Conservation (phyloP, 768 basidiomycete genomes). For the Calocybe gangraenosa region DNA sequence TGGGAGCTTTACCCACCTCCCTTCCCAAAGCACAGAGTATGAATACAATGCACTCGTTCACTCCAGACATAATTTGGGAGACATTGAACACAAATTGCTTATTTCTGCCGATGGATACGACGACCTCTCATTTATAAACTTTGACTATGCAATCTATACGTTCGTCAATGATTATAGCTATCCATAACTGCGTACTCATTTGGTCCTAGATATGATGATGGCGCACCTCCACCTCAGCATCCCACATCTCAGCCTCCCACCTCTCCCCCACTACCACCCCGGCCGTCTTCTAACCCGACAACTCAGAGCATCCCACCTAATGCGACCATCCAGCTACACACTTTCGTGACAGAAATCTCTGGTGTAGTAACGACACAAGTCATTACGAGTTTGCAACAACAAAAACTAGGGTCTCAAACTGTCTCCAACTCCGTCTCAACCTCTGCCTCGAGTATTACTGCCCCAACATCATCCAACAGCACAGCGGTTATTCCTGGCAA, state of each 20-base stretch:
- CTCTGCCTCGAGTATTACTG: not conserved
- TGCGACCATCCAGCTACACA: not conserved
- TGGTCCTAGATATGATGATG: constrained; percentile 3
- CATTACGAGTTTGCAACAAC: not conserved
- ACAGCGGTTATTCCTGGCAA: not conserved
- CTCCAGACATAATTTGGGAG: constrained; percentile 21
- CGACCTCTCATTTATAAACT: constrained; percentile 29
- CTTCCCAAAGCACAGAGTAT: constrained; percentile 19
- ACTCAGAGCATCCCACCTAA: not conserved
- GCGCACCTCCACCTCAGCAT: not conserved
- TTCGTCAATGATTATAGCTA: constrained; percentile 15
- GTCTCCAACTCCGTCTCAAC: not conserved
- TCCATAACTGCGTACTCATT: not conserved
- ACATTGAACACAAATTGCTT: constrained; percentile 25
- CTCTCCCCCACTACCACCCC: not conserved
- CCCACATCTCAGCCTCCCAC: not conserved
- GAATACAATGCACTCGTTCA: constrained; percentile 31
- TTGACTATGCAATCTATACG: constrained; percentile 42
- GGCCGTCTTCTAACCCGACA: not conserved
- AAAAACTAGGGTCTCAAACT: not conserved
- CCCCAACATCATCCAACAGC: not conserved
- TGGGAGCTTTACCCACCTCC: constrained; percentile 23
- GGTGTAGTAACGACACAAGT: not conserved
- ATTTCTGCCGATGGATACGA: constrained; percentile 28
- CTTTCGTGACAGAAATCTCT: not conserved